phyloP scores from a whole-genome alignment of 2,329 filamentous ascomycete species.

The Colletotrichum ledebouriae region DNA sequence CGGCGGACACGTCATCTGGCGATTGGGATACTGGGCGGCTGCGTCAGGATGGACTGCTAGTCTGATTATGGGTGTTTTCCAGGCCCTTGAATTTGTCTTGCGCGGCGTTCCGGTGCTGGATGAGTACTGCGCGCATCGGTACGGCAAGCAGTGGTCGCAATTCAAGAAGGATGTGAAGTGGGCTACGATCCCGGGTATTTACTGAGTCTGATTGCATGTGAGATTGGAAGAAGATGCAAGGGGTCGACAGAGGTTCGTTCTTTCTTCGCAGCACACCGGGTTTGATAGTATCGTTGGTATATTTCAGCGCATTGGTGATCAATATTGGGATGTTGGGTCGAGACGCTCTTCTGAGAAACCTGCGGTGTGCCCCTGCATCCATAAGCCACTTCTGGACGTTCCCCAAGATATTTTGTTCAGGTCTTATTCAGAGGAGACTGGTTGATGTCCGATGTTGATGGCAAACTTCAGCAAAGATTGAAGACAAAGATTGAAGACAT shows the following conservation, averaged over 20 bases:
- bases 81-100: constrained; percentile 50
- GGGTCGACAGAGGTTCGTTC: no score
- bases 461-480: not conserved
- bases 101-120: constrained; percentile 52
- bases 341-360: no score
- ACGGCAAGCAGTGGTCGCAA: constrained; percentile 55
- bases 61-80: constrained; percentile 47
- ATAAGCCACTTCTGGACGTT: no score
- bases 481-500: not conserved
- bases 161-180: constrained; percentile 56
- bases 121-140: constrained; percentile 53
- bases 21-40: constrained; percentile 51
- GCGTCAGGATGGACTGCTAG: constrained; percentile 54
- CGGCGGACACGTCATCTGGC: constrained; percentile 54
- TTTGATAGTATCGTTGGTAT: no score
- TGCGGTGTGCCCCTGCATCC: no score
- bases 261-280: no score
- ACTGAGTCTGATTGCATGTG: constrained; percentile 42
- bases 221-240: no score
- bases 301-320: no score
- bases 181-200: constrained; percentile 54
- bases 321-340: no score
- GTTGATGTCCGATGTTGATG: not conserved
- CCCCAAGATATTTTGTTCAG: no score
- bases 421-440: no score